These are phyloP conservation scores for Conoideocrella luteorostrata DNA, from an alignment of 2,329 filamentous ascomycete genomes.

Conservation along the genomic window DNA sequence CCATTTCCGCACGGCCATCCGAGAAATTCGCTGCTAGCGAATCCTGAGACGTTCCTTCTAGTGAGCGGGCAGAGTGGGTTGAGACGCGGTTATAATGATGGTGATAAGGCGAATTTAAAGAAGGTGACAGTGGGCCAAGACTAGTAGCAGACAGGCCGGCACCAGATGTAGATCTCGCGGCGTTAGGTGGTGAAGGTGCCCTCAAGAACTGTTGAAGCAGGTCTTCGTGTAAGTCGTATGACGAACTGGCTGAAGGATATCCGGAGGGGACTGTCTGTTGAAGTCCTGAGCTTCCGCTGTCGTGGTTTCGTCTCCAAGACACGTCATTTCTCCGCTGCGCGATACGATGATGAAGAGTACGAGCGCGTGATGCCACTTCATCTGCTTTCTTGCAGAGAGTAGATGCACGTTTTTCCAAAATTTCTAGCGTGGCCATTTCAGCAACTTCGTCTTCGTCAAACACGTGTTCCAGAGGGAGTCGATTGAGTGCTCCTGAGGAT, in stretches of 20 bases:
- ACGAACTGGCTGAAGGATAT: too few relatives aligned
- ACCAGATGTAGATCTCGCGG: constrained; percentile 20
- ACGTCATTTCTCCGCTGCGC: constrained; percentile 26
- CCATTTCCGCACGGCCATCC: constrained; percentile 23
- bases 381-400: constrained; percentile 77
- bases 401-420: constrained; percentile 70
- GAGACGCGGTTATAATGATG: constrained; percentile 10
- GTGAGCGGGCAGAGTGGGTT: constrained; percentile 10
- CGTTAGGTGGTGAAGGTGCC: too few relatives aligned
- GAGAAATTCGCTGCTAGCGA: constrained; percentile 15
- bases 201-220: too few relatives aligned
- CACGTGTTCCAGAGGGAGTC: constrained; percentile 69
- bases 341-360: constrained; percentile 75
- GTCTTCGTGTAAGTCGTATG: too few relatives aligned
- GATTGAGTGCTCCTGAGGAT: constrained; percentile 73
- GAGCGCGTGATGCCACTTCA: constrained; percentile 54
- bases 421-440: constrained; percentile 76
- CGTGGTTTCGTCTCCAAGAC: constrained; percentile 20
- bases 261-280: constrained; percentile 26
- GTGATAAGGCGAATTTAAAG: constrained; percentile 16
- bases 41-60: constrained; percentile 18
- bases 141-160: constrained; percentile 18
- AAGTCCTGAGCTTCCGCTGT: constrained; percentile 30
- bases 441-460: constrained; percentile 82
- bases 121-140: constrained; percentile 20